Base-by-base conservation (phyloP, 192 early-diverging fungal species). In the Coemansia sp. region DNA sequence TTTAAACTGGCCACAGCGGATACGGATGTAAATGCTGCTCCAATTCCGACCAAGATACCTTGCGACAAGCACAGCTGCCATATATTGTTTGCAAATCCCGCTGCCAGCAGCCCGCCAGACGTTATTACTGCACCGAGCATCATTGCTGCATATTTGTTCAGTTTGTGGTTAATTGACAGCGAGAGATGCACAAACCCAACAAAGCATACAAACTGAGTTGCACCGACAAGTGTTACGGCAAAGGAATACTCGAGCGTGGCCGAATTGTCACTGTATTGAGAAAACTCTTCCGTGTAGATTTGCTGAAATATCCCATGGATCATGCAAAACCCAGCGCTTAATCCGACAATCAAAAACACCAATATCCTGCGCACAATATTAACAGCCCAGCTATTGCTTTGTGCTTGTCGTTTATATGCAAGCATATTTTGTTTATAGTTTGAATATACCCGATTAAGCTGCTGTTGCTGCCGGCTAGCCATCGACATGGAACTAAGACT, bases 21-120 rank as follows among this genome's bases (percentile, higher is more conserved):
- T 19, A 22, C n/a, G 7, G 37, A 4, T 3, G 32, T 14, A 23
- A 57, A 12, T 4, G 55, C 55, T 3, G 35, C 29, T 1, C 55
- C 55, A 19, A 27, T 14, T 18, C 55, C 55, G 9, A 39, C 55
- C 32, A 57, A n/a, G 3, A 57, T 13, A 9, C 55, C 55, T 39
- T 57, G 55, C 13, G 55, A 35, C 37, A 57, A 35, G 23, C 55
- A 57, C 37, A 57, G 38, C 19, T 57, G 55, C 55, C 55, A 57
- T 19, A 57, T 22, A 22, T 57, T 29, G 32, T 20, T 57, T 9
- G 32, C 22, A 22, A 39, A 57, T 23, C 22, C 55, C 12, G 32
- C 55, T 22, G 55, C 55, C n/a, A 57, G 37, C 37, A 57, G 20
- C 32, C 55, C 55, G 32, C 55, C 55, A 16, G 23, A n/a, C 9